Evolutionary conservation across 257 asterid genomes (phyloP), one percentile per base, ranked within the genome.

Genomic region (Solanum virginianum): DNA sequence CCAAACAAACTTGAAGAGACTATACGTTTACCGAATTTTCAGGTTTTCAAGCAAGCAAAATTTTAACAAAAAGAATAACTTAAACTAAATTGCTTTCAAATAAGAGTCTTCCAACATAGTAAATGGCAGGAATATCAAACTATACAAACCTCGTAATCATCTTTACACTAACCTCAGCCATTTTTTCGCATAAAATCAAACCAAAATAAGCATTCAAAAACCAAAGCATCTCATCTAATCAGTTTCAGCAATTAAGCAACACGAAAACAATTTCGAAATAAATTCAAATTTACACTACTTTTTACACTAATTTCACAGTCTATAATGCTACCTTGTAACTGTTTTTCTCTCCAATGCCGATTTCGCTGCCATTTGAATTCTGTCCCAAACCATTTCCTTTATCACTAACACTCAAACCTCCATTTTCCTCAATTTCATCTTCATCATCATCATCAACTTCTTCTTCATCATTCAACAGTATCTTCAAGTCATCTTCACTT

Each of bases 401-500:
- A 45, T 59, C 72, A 36, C 6, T 45, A 32, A 4, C 54, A 41
- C 15, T 18, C 1, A 41, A 70, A 39, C 75, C 22, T 75, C 68
- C 83, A 84, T 32, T 55, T 84, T 10, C 80, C 57, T 45, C 80
- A 72, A 45, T 51, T 26, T n/a, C 72, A 43, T 17, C 17, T 15
- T 43, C 80, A 22, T 80, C 80, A 65, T 80, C 80, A 65, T 83
- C 85, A 55, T 13, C 14, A 43, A 81, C 89, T 71, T 17, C 77
- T 14, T 24, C 80, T 11, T 86, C 84, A 43, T 85, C 89, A 86
- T 90, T 87, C 89, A 89, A 81, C 65, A 89, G 85, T 39, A 89
- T 90, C 55, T 87, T 80, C 59, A 87, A 86, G 41, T 86, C 92
- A 47, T 90, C 93, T 85, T 86, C 92, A 22, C 86, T 83, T 80